A percentile compares a stretch with the other conserved stretches of the same genome.
Evolutionary conservation across 805 yeast species (phyloP).

Genomic region (Ogataea salicorniae): DNA sequence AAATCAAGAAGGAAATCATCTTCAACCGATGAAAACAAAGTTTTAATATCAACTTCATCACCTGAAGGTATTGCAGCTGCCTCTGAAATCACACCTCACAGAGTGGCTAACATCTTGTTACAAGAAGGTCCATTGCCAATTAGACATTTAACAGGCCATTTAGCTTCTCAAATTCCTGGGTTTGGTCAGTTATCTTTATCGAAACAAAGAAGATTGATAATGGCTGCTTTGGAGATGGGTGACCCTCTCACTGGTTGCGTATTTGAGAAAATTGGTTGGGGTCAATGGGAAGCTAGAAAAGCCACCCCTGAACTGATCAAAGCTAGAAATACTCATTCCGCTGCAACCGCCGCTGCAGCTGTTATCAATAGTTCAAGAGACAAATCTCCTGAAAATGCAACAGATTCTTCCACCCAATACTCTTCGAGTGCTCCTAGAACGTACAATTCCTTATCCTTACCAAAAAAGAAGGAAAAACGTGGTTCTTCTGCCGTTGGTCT

Average conservation of each 20-base stretch:
- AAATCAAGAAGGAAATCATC: constrained; percentile 16
- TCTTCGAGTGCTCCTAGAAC: constrained; percentile 5
- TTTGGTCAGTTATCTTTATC: constrained; percentile 78
- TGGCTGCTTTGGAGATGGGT: constrained; percentile 80
- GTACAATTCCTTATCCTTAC: background rate
- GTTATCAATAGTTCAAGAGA: background rate
- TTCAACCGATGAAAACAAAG: constrained; percentile 21
- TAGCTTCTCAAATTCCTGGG: constrained; percentile 68
- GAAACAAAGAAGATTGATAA: constrained; percentile 84
- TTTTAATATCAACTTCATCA: constrained; percentile 62
- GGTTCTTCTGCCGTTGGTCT: constrained; percentile 8
- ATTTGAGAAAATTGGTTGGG: constrained; percentile 96
- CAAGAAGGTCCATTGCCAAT: constrained; percentile 86
- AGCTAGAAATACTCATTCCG: constrained; percentile 16
- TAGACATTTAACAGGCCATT: constrained; percentile 78
- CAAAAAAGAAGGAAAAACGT: constrained; percentile 10
- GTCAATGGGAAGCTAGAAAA: constrained; percentile 85
- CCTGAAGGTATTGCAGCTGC: constrained; percentile 90
- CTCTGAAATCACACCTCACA: constrained; percentile 72
- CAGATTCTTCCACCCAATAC: constrained; percentile 2
- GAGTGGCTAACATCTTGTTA: constrained; percentile 62
- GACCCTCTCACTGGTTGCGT: constrained; percentile 56
- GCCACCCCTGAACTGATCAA: constrained; percentile 27
- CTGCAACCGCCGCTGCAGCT: constrained; percentile 3
- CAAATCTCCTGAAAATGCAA: background rate